Evolutionary conservation across 2,329 filamentous ascomycete genomes (phyloP), one percentile per base, ranked within the genome.

Genomic region (Fusarium begoniae): DNA sequence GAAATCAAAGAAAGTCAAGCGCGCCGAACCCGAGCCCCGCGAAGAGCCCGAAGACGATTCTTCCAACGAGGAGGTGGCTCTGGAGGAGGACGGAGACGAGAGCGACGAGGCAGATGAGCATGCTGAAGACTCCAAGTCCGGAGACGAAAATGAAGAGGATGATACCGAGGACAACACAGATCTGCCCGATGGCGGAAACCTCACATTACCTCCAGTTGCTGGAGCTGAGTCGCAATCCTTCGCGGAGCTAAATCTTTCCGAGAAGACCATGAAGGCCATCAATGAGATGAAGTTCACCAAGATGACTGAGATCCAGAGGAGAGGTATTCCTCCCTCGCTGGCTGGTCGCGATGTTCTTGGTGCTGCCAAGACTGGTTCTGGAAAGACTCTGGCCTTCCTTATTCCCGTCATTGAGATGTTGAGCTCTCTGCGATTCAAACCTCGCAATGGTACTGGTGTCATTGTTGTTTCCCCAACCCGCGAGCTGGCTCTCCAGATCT

Each of bases 331-430:
- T 9, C 95, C 95, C 26, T 87, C 97, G 53, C 87, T 98, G 68
- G 94, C 95, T 47, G 96, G 96, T 73, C 92, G 93, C 80, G 96
- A 98, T 84, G 94, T 98, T 28, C 89, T 99, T 50, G 96, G 96
- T 78, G 96, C 96, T 38, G 96, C 96, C 57, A 98, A 98, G 87
- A 98, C 95, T 7, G 95, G 95, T 48, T 97, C 94, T 28, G 96
- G 96, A 81, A 99, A 99, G 87, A 99, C 96, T 2, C 84, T 98
- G 69, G 93, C 96, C 7, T 99, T 99, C 84, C 87, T 99, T 70
- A 95, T 98, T 66, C 96, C 96, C 24, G 95, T 95, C 5, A 89
- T 98, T 44, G 96, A 98, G 85, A 97, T 98, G 91, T 88, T 99
- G 69, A 91, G 92, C 80, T 91, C 95, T 22, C 88, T 99, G 78